Evolutionary conservation across 805 yeast species (phyloP).

Genomic region (Ogataea methanolica): DNA sequence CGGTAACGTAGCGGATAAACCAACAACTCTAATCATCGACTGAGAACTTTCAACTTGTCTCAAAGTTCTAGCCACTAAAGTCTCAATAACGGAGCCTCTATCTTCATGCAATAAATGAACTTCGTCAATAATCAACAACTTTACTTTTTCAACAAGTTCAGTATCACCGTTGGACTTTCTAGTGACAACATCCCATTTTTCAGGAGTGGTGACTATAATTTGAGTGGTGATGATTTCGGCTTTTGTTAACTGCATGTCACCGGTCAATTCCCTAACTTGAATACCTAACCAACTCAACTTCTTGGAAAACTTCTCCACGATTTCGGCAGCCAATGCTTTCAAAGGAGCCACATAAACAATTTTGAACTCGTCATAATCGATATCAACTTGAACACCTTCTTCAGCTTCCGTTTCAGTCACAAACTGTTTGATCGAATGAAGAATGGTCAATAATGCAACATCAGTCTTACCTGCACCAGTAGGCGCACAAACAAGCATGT

Average conservation of each 20-base stretch:
- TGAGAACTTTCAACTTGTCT: constrained; percentile 94
- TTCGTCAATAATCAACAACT: constrained; percentile 83
- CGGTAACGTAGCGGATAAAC: constrained; percentile 91
- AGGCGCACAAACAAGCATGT: constrained; percentile 95
- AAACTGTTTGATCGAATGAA: constrained; percentile 74
- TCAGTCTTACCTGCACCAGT: constrained; percentile 98
- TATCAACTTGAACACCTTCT: constrained; percentile 50
- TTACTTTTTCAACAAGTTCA: background rate
- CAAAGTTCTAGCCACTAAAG: constrained; percentile 88
- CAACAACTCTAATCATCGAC: constrained; percentile 89
- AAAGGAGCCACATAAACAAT: constrained; percentile 90
- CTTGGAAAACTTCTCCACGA: constrained; percentile 80
- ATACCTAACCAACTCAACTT: constrained; percentile 83
- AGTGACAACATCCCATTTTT: constrained; percentile 32
- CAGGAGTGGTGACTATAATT: constrained; percentile 90
- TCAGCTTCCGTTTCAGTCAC: constrained; percentile 46
- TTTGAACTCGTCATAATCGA: constrained; percentile 81
- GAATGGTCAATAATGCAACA: constrained; percentile 76
- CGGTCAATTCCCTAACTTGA: constrained; percentile 82
- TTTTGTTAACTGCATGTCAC: constrained; percentile 89
- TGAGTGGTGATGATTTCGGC: constrained; percentile 80
- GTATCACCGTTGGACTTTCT: constrained; percentile 1
- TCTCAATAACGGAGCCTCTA: constrained; percentile 95
- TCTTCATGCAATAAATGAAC: constrained; percentile 96
- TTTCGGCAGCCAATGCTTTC: constrained; percentile 94